Evolutionary conservation across 352 stramenopile species (phyloP).

Genomic region (Elongisporangium prolatum): DNA sequence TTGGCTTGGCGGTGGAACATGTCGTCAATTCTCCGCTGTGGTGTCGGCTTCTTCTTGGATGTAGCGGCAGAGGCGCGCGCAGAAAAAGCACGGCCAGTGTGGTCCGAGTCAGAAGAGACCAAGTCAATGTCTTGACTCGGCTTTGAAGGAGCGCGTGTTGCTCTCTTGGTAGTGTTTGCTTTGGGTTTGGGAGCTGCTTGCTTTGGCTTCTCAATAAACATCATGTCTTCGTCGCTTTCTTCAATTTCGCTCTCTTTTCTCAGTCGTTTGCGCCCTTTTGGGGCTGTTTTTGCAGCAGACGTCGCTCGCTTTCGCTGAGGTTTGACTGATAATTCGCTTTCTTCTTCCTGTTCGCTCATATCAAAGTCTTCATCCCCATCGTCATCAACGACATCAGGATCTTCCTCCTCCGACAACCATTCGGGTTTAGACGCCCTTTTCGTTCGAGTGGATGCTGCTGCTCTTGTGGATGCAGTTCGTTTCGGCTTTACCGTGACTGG

Average conservation of each 20-base stretch:
- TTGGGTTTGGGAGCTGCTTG: conserved; percentile 14
- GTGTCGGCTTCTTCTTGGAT: conserved; percentile 20
- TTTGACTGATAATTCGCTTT: conserved; percentile 29
- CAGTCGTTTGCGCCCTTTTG: conserved; percentile 31
- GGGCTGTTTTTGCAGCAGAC: conserved; percentile 5
- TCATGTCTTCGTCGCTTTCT: conserved; percentile 26
- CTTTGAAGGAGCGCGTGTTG: not conserved
- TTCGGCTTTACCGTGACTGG: conserved; percentile 8
- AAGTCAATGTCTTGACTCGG: conserved; percentile 30
- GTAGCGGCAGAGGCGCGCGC: conserved; percentile 12
- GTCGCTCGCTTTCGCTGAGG: conserved; percentile 5
- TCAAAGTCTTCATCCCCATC: conserved; percentile 67
- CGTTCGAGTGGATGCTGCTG: not conserved
- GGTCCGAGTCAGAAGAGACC: conserved; percentile 43
- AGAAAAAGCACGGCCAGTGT: conserved; percentile 8
- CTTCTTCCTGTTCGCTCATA: conserved; percentile 33
- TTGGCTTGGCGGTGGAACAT: conserved; percentile 40
- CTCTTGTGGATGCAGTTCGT: conserved; percentile 18
- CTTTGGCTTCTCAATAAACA: conserved; percentile 11
- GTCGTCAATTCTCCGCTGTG: conserved; percentile 56
- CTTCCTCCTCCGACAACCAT: conserved; percentile 42
- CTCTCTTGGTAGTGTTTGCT: conserved; percentile 13
- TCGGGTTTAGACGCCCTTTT: conserved; percentile 22
- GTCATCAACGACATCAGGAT: conserved; percentile 29
- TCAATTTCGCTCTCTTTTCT: conserved; percentile 29